A percentile compares a stretch with the other conserved stretches of the same genome.
Evolutionary conservation across 352 stramenopile genomes (phyloP).

Genomic region (Pythium dissimile): DNA sequence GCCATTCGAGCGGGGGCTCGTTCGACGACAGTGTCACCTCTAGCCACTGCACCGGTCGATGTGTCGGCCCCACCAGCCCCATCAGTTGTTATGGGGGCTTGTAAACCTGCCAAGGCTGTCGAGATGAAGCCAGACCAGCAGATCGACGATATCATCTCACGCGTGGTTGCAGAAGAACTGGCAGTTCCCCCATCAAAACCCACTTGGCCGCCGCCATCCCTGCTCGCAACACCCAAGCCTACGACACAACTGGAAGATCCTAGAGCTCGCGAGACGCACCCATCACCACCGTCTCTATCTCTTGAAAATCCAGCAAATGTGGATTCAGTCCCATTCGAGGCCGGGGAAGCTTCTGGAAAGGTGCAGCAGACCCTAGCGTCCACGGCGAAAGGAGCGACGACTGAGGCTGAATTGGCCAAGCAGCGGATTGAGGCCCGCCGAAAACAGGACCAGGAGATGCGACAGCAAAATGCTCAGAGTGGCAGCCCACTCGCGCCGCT

Average conservation of each 20-base stretch:
- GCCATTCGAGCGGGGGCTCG: too few relatives aligned
- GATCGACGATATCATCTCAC: slow-evolving; percentile 28
- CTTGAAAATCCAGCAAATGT: not conserved
- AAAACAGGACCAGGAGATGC: slow-evolving; percentile 49
- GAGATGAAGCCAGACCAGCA: not conserved
- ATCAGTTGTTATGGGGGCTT: not conserved
- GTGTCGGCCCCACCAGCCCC: not conserved
- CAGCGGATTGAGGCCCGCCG: slow-evolving; percentile 56
- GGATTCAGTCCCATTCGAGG: not conserved
- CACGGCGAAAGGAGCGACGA: slow-evolving; percentile 53
- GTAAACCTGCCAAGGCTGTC: not conserved
- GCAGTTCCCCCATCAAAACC: not conserved
- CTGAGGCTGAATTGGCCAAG: slow-evolving; percentile 70
- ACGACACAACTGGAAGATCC: too few relatives aligned
- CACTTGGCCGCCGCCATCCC: too few relatives aligned
- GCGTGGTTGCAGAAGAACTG: slow-evolving; percentile 17
- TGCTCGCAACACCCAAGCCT: too few relatives aligned
- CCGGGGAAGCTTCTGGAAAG: too few relatives aligned
- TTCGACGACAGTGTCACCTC: too few relatives aligned
- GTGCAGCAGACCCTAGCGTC: slow-evolving; percentile 36
- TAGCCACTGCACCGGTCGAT: too few relatives aligned
- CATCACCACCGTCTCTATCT: not conserved
- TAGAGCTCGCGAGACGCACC: too few relatives aligned
- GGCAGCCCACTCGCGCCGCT: not conserved
- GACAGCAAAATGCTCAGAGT: slow-evolving; percentile 17